Conservation (phyloP, 2,329 filamentous ascomycete genomes). For the Bipolaris oryzae region DNA sequence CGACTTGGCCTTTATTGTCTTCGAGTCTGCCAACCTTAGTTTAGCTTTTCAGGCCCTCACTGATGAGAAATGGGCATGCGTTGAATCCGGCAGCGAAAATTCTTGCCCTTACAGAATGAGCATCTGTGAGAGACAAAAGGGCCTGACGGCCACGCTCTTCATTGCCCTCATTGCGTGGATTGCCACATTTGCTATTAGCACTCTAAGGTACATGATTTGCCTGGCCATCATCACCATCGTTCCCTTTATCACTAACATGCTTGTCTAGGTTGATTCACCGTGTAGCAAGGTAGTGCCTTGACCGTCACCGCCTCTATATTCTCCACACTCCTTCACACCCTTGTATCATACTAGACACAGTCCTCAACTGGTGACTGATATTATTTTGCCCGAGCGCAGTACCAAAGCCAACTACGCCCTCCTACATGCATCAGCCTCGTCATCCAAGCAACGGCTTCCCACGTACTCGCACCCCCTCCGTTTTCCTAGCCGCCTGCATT, state of each 20-base stretch:
- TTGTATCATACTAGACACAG: constrained; percentile 1
- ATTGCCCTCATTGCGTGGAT: constrained; percentile 89
- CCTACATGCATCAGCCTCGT: constrained; percentile 11
- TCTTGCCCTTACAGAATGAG: constrained; percentile 39
- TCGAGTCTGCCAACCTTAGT: constrained; percentile 91
- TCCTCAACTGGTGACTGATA: constrained; percentile 1
- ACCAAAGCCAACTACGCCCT: constrained; percentile 7
- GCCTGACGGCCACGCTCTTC: constrained; percentile 77
- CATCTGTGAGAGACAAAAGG: constrained; percentile 69
- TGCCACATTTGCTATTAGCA: constrained; percentile 83
- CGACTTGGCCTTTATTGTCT: constrained; percentile 95
- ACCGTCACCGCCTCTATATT: constrained; percentile 1
- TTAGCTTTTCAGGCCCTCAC: constrained; percentile 85
- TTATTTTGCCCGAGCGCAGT: constrained; percentile 1
- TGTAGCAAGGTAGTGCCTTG: constrained; percentile 37
- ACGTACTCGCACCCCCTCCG: constrained; percentile 10
- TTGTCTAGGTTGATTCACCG: constrained; percentile 35
- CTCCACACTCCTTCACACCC: constrained; percentile 5
- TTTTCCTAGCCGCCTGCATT: constrained; percentile 17
- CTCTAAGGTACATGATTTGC: constrained; percentile 37
- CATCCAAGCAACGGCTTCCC: constrained; percentile 6
- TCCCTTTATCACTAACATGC: constrained; percentile 11
- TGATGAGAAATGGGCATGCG: constrained; percentile 62
- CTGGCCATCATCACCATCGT: neutral
- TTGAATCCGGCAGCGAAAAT: constrained; percentile 16